Evolutionary conservation across 2,329 filamentous ascomycete species (phyloP).

Genomic region (Fusarium sp.): DNA sequence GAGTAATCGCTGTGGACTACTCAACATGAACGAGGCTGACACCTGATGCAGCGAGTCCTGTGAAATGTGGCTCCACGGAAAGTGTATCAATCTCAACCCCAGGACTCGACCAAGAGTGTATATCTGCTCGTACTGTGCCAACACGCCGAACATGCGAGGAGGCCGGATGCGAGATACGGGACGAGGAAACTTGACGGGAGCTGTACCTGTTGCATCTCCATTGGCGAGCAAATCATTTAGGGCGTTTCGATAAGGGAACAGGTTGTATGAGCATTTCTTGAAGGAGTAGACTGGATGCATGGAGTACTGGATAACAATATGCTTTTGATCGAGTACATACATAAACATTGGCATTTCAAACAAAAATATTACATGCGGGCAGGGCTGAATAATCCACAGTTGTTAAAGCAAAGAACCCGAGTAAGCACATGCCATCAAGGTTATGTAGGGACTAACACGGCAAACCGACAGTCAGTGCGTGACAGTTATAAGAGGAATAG

Average conservation of each 20-base stretch:
- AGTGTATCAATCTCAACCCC: conserved; percentile 70
- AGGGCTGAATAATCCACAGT: background rate
- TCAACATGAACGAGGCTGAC: conserved; percentile 30
- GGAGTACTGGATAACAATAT: conserved; percentile 33
- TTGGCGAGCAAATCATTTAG: conserved; percentile 59
- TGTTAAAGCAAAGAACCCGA: background rate
- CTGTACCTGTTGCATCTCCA: conserved; percentile 52
- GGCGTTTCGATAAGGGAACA: conserved; percentile 54
- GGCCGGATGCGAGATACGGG: conserved; percentile 61
- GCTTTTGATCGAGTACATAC: conserved; percentile 35
- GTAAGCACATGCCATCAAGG: conserved; percentile 3
- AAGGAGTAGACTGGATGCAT: conserved; percentile 36
- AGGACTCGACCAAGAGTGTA: conserved; percentile 71
- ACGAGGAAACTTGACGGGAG: conserved; percentile 46
- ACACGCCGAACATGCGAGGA: conserved; percentile 67
- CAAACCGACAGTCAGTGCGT: background rate
- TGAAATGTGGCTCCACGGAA: conserved; percentile 74
- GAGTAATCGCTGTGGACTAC: background rate
- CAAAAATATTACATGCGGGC: conserved; percentile 6
- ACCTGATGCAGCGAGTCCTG: conserved; percentile 67
- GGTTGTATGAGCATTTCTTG: conserved; percentile 38
- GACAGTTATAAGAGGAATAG: background rate
- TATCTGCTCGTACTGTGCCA: conserved; percentile 72
- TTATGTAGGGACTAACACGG: background rate
- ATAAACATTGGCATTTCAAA: conserved; percentile 14